Evolutionary conservation across 805 yeast genomes (phyloP).

Genomic region (Candida cerambycidarum): DNA sequence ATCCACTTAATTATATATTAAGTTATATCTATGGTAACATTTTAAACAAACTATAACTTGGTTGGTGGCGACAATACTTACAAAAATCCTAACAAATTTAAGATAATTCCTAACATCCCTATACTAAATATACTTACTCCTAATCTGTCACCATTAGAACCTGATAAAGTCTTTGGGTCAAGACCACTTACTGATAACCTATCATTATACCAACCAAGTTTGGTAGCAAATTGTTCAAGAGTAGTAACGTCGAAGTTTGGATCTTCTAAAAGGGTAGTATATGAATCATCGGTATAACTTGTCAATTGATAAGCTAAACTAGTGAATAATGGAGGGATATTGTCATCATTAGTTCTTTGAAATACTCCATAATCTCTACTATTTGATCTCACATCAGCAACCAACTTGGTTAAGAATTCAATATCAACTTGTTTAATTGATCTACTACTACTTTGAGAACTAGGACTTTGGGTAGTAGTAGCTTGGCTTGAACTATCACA

Average conservation of each 20-base stretch:
- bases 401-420: constrained; percentile 37
- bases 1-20: too few species aligned
- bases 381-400: constrained; percentile 30
- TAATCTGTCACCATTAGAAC: not conserved
- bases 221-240: constrained; percentile 33
- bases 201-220: constrained; percentile 37
- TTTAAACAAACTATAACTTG: too few species aligned
- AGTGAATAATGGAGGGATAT: constrained; percentile 28
- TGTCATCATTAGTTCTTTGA: constrained; percentile 23
- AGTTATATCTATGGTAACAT: too few species aligned
- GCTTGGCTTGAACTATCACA: not conserved
- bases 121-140: not conserved
- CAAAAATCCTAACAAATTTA: not conserved
- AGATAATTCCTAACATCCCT: not conserved
- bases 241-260: constrained; percentile 22
- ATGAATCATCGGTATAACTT: constrained; percentile 37
- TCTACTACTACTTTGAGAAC: not conserved
- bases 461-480: not conserved
- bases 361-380: constrained; percentile 26
- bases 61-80: not conserved
- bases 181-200: constrained; percentile 14
- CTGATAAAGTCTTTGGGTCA: not conserved
- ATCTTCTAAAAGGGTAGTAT: constrained; percentile 35
- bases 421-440: constrained; percentile 17
- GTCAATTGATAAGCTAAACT: constrained; percentile 27